Conservation (phyloP, 148 eudicot species). For the Persicaria maculosa region DNA sequence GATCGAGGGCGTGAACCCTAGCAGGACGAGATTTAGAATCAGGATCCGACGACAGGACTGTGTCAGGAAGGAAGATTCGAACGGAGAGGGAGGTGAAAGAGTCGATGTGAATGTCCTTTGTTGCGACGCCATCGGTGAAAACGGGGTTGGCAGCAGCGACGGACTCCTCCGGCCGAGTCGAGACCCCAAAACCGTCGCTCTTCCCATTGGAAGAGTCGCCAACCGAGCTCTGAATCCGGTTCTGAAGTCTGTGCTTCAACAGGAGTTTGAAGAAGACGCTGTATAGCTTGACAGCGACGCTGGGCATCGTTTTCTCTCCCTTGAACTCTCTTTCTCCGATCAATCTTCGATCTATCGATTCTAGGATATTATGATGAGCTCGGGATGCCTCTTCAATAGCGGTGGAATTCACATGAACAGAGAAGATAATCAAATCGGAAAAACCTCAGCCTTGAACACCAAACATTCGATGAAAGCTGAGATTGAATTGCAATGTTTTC, state of each 20-base stretch:
- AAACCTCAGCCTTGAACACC: not conserved
- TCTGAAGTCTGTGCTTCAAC: constrained; percentile 71
- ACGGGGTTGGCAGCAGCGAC: constrained; percentile 60
- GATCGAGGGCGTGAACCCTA: not conserved
- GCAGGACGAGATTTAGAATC: constrained; percentile 4
- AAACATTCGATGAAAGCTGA: not conserved
- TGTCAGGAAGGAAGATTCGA: constrained; percentile 75
- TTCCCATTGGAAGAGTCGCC: constrained; percentile 20
- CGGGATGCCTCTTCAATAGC: not conserved
- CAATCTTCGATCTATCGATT: not conserved
- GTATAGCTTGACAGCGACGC: constrained; percentile 83
- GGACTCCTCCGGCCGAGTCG: constrained; percentile 79
- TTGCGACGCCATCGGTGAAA: constrained; percentile 81
- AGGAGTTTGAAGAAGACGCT: constrained; percentile 86
- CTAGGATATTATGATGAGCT: not conserved
- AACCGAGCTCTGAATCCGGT: constrained; percentile 36
- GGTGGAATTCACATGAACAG: not conserved
- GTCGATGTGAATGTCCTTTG: constrained; percentile 89
- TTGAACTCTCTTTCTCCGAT: not conserved
- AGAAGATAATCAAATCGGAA: not conserved
- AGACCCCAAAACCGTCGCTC: constrained; percentile 47
- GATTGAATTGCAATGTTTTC: not conserved
- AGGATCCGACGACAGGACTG: constrained; percentile 19
- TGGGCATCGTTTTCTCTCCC: constrained; percentile 54
- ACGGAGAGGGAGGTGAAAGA: constrained; percentile 56